Conservation (phyloP, 805 yeast species). For the Zygotorulaspora danielsina region DNA sequence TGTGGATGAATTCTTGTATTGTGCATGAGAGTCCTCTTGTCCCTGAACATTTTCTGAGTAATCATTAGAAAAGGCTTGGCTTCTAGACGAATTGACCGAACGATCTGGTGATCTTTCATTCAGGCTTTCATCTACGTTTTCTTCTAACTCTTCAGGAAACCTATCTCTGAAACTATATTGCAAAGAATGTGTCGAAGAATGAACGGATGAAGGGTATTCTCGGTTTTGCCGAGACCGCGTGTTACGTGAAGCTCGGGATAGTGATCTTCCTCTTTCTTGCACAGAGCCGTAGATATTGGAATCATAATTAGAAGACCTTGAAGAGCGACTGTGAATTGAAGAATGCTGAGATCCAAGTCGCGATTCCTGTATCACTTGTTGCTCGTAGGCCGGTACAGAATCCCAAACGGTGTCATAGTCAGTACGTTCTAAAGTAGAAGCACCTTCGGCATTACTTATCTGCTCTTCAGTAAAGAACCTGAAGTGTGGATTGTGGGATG, state of each 20-base stretch:
- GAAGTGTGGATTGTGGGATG: constrained; percentile 48
- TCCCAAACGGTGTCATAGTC: constrained; percentile 79
- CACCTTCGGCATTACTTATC: constrained; percentile 81
- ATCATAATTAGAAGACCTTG: constrained; percentile 22
- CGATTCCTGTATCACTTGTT: constrained; percentile 36
- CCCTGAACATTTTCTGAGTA: constrained; percentile 22
- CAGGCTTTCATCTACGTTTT: constrained; percentile 33
- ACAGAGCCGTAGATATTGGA: constrained; percentile 15
- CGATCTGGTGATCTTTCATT: constrained; percentile 28
- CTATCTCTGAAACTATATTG: constrained; percentile 38
- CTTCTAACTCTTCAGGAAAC: constrained; percentile 38
- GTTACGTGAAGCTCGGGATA: constrained; percentile 13
- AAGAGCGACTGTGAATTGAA: constrained; percentile 22
- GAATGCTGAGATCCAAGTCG: constrained; percentile 25
- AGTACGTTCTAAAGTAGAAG: constrained; percentile 68
- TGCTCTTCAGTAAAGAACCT: constrained; percentile 80
- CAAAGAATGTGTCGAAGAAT: constrained; percentile 37
- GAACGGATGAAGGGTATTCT: constrained; percentile 19
- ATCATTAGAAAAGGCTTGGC: constrained; percentile 21
- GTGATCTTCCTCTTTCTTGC: constrained; percentile 23
- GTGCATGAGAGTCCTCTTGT: constrained; percentile 19
- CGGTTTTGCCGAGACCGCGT: constrained; percentile 8
- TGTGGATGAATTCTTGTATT: constrained; percentile 27
- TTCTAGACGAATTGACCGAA: constrained; percentile 21
- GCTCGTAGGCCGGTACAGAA: constrained; percentile 44